Base-by-base conservation (phyloP, 306 rosid genomes). In the Luffa aegyptiaca region DNA sequence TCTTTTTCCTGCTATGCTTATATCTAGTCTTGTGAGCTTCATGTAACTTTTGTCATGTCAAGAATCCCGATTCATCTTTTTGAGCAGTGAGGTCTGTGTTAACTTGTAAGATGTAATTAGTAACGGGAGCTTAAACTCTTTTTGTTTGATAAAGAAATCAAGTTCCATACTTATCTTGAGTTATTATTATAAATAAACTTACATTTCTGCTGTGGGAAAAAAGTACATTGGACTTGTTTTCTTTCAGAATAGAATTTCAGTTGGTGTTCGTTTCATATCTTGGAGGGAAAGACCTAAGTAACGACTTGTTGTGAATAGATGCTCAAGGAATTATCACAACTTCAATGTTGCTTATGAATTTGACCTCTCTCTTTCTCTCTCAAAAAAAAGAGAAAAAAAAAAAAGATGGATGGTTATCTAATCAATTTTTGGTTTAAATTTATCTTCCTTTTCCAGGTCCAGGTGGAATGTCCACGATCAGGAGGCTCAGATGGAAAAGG, bases 381-480 rank as follows among this genome's bases (percentile, higher is more conserved):
- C 7, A 2, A 1, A 1, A 1, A 6, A 3, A 39, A 39, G 5
- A 0, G 14, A 11, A 3, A 8, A 31, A n/a, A 0, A 17, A 8
- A 26, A 6, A 2, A 0, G 44, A 48, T 73, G 7, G 59, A 14
- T 46, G 45, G 26, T 31, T 49, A 31, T 49, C 78, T 48, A 10
- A 13, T 31, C 44, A 48, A 49, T 33, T 12, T 10, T 5, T 5
- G 55, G 58, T 48, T 73, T 31, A 49, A 69, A 41, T 42, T 17
- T 14, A 73, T 73, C 61, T 73, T 49, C 72, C 81, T 68, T 80
- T 77, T 81, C 63, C 81, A 93, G 98, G 96, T 93, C 85, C 88
- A 85, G 83, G 84, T 87, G 86, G 90, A 90, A 77, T 84, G 84
- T 69, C 45, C 51, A 49, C 44, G 49, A 33, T 80, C 77, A 65